These are phyloP conservation scores for Penicillium silybi DNA, from an alignment of 495 filamentous ascomycete genomes.

Conservation along the genomic window DNA sequence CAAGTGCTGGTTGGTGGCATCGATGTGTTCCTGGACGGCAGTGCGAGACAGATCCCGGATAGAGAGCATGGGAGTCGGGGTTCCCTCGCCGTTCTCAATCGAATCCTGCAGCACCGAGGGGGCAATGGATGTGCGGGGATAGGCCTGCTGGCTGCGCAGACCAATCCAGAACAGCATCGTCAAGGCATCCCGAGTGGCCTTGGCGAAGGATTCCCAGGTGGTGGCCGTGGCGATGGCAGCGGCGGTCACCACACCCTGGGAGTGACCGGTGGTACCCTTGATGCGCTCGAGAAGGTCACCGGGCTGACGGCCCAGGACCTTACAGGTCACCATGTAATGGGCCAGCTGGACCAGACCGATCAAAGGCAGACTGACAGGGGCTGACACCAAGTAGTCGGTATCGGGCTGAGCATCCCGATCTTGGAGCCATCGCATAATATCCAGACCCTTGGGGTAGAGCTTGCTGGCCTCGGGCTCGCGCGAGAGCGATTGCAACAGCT, in stretches of 20 bases:
- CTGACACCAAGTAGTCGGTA: conserved; percentile 91
- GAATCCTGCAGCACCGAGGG: conserved; percentile 91
- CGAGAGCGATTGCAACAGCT: conserved; percentile 78
- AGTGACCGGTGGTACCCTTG: conserved; percentile 90
- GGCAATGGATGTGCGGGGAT: conserved; percentile 89
- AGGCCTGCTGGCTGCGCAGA: conserved; percentile 95
- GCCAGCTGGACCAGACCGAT: conserved; percentile 94
- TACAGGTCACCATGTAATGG: conserved; percentile 90
- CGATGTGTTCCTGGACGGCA: conserved; percentile 89
- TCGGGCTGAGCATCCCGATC: conserved; percentile 85
- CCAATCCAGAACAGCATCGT: conserved; percentile 99
- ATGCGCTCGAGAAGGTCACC: conserved; percentile 79
- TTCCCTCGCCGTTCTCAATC: conserved; percentile 86
- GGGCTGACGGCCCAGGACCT: conserved; percentile 79
- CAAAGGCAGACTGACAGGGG: conserved; percentile 93
- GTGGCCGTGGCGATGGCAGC: conserved; percentile 86
- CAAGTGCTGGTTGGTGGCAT: conserved; percentile 93
- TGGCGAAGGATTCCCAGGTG: conserved; percentile 84
- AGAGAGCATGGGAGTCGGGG: conserved; percentile 94
- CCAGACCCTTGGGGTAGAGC: conserved; percentile 91
- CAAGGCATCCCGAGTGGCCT: conserved; percentile 70
- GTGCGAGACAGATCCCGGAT: conserved; percentile 84
- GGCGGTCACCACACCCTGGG: conserved; percentile 90
- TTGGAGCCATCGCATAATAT: conserved; percentile 89
- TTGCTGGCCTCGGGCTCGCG: conserved; percentile 85